Base-by-base conservation (phyloP, 306 rosid species). In the Vicia faba region DNA sequence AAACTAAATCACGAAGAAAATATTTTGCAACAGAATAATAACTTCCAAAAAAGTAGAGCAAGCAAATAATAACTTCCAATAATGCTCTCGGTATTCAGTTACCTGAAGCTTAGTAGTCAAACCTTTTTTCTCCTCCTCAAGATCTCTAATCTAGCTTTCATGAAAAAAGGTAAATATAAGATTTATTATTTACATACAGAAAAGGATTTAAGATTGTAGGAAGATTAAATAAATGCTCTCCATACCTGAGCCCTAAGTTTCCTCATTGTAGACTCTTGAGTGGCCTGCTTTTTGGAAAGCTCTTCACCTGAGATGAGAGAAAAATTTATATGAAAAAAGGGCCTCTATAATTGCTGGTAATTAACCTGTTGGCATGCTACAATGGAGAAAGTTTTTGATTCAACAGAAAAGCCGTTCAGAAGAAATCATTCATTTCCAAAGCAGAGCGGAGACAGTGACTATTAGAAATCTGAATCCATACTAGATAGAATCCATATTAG, bases 81-180 rank as follows among this genome's bases (percentile, higher is more conserved):
- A 36, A 68, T 64, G 70, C 43, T 66, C 58, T 44, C 23, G 51
- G 71, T 55, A 70, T 66, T 71, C 64, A 61, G 53, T 84, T 85
- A 95, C 99, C 99, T 95, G 97, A 79, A 95, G 95, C 71, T 86
- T 95, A 54, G 97, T 85, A 54, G 54, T 67, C 77, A 95, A 73
- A 75, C 92, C 97, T 82, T 95, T 95, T 92, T 91, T 95, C 95
- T 95, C 99, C 87, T 95, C 99, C 81, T 95, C 97, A 73, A 91
- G 82, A 87, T 95, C 99, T 86, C 99, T 95, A 75, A 85, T 87
- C 99, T 95, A 85, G 85, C 87, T 84, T 86, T 79, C 92, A 86
- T 76, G 55, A 81, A 82, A 72, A 73, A 82, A 38, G 70, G 66
- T 50, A 69, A 64, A 55, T 71, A 66, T 28, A 56, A 20, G 31